phyloP scores from a whole-genome alignment of 2,329 filamentous ascomycete genomes.

The Fragosphaeria purpurea region DNA sequence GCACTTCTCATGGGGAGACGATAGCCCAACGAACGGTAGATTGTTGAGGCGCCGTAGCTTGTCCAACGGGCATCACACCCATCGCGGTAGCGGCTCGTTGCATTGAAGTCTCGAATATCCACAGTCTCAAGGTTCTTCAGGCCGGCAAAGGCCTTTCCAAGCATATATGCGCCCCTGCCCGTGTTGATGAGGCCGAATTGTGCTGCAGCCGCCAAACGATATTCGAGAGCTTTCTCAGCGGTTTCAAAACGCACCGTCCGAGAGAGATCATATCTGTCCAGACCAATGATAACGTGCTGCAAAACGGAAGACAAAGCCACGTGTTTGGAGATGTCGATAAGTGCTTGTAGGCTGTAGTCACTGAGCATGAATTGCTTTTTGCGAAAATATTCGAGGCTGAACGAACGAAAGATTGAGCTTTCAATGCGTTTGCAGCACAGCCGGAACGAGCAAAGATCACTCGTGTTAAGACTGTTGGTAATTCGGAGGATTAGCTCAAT shows the following conservation, averaged over 20 bases:
- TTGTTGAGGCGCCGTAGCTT: conserved; percentile 42
- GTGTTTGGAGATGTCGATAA: conserved; percentile 41
- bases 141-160: conserved; percentile 44
- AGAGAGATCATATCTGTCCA: conserved; percentile 21
- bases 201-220: conserved; percentile 4
- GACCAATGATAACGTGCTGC: conserved; percentile 38
- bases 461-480: conserved; percentile 40
- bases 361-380: conserved; percentile 58
- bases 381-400: conserved; percentile 53
- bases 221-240: neutral
- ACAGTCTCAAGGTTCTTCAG: conserved; percentile 45
- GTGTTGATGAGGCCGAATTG: conserved; percentile 27
- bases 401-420: conserved; percentile 41
- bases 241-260: neutral
- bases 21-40: conserved; percentile 7
- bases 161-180: conserved; percentile 41
- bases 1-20: no score
- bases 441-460: conserved; percentile 45
- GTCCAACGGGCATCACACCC: conserved; percentile 32
- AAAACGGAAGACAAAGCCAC: conserved; percentile 30
- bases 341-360: conserved; percentile 42
- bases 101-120: conserved; percentile 50
- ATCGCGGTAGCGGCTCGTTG: conserved; percentile 39
- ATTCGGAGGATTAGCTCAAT: conserved; percentile 50
- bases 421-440: conserved; percentile 46